Percentiles rank a stretch among this genome's conserved stretches.
Evolutionary conservation across 2,329 filamentous ascomycete species (phyloP).

Genomic region (Eutypa lata): DNA sequence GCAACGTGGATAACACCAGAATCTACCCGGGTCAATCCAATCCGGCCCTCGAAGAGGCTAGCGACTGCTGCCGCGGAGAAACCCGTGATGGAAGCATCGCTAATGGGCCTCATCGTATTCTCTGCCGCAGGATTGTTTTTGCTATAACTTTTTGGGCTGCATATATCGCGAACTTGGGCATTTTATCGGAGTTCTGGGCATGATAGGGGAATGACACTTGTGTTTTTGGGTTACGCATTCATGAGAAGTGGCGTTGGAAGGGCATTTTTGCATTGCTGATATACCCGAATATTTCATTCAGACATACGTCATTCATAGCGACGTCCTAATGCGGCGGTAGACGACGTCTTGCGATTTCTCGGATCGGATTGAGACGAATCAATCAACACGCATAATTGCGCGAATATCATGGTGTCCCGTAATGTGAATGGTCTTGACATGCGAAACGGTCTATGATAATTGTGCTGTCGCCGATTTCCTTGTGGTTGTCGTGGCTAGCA

Average conservation of each 20-base stretch:
- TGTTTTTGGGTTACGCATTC: not conserved
- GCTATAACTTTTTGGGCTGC: conserved; percentile 14
- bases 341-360: not conserved
- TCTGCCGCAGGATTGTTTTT: conserved; percentile 27
- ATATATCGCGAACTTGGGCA: too few relatives aligned
- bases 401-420: too few relatives aligned
- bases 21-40: not conserved
- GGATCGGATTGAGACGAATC: too few relatives aligned
- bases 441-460: too few relatives aligned
- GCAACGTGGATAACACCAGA: not conserved
- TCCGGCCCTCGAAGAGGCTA: not conserved
- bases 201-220: not conserved
- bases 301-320: not conserved
- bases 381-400: too few relatives aligned
- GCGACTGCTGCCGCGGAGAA: conserved; percentile 18
- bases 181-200: too few relatives aligned
- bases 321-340: not conserved
- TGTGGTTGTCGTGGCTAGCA: not conserved
- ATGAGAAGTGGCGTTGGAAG: not conserved
- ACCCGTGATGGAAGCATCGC: conserved; percentile 25
- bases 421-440: too few relatives aligned
- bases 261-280: conserved; percentile 14
- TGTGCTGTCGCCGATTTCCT: not conserved
- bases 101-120: conserved; percentile 30
- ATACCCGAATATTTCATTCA: conserved; percentile 15